These are phyloP conservation scores for Nasturtium officinale DNA, from an alignment of 345 rosid genomes.

Conservation along the genomic window DNA sequence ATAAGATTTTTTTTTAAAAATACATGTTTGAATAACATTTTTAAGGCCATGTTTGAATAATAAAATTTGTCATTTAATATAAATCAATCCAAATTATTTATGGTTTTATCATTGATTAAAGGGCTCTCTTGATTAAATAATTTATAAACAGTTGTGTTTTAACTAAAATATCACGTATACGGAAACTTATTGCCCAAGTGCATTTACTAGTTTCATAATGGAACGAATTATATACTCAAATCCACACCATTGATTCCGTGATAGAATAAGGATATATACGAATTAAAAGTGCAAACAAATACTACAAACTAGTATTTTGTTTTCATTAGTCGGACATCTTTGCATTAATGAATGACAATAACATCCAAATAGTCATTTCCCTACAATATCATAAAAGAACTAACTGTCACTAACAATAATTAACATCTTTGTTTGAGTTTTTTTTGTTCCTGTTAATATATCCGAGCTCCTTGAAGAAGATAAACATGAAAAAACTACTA, in stretches of 20 bases:
- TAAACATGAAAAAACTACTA: conserved; percentile 12
- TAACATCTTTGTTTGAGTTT: not conserved
- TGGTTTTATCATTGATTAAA: too few species aligned
- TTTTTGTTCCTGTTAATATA: not conserved
- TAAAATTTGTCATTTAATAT: too few species aligned
- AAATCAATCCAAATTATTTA: too few species aligned
- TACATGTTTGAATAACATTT: too few species aligned
- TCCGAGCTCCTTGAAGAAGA: conserved; percentile 11
- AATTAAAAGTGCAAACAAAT: not conserved
- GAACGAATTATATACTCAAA: not conserved
- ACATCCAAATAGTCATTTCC: not conserved
- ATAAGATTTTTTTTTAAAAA: too few species aligned
- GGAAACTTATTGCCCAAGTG: not conserved
- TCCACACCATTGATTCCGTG: not conserved
- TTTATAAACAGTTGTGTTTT: not conserved
- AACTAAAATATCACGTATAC: not conserved
- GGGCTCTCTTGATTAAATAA: too few species aligned
- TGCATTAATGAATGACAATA: not conserved
- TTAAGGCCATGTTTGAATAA: too few species aligned
- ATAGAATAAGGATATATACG: not conserved
- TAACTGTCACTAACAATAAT: not conserved
- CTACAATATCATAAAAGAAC: not conserved
- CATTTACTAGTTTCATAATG: not conserved
- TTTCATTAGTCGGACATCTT: not conserved
- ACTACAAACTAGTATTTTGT: not conserved